phyloP scores from a whole-genome alignment of 2,329 filamentous ascomycete genomes.

The Cercospora janseana region DNA sequence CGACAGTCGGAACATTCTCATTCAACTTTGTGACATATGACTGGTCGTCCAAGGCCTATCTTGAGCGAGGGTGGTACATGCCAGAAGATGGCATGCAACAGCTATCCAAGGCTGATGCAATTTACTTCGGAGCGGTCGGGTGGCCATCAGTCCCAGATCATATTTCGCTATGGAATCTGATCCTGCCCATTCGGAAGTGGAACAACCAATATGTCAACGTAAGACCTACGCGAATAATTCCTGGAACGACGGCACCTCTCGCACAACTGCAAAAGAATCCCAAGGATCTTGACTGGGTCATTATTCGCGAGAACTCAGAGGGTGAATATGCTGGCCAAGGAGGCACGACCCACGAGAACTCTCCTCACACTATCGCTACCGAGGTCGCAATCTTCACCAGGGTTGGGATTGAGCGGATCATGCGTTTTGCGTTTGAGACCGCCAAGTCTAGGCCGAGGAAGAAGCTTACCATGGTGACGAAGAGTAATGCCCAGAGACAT shows the following conservation, averaged over 20 bases:
- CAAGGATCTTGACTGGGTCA: conserved; percentile 48
- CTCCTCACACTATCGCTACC: conserved; percentile 44
- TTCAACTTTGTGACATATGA: conserved; percentile 55
- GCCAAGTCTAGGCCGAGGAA: conserved; percentile 45
- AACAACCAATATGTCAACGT: conserved; percentile 70
- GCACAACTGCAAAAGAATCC: conserved; percentile 37
- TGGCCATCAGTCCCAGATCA: conserved; percentile 64
- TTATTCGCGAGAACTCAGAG: conserved; percentile 50
- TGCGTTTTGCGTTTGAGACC: conserved; percentile 50
- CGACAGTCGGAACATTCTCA: conserved; percentile 45
- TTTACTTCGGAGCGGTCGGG: conserved; percentile 61
- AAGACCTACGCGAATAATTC: conserved; percentile 51
- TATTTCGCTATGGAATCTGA: conserved; percentile 63
- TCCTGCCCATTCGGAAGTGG: conserved; percentile 65
- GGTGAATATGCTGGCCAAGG: conserved; percentile 51
- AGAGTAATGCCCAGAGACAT: conserved; percentile 50
- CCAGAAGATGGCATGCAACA: conserved; percentile 52
- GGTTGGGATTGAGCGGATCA: conserved; percentile 48
- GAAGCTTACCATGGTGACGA: conserved; percentile 52
- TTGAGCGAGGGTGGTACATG: conserved; percentile 54
- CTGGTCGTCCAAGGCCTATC: conserved; percentile 51
- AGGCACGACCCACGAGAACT: conserved; percentile 43
- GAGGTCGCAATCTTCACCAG: conserved; percentile 50
- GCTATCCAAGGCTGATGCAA: conserved; percentile 53
- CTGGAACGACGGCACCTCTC: conserved; percentile 44